Base-by-base conservation (phyloP, 1,139 yeast species). In the Debaryomyces nepalensis region DNA sequence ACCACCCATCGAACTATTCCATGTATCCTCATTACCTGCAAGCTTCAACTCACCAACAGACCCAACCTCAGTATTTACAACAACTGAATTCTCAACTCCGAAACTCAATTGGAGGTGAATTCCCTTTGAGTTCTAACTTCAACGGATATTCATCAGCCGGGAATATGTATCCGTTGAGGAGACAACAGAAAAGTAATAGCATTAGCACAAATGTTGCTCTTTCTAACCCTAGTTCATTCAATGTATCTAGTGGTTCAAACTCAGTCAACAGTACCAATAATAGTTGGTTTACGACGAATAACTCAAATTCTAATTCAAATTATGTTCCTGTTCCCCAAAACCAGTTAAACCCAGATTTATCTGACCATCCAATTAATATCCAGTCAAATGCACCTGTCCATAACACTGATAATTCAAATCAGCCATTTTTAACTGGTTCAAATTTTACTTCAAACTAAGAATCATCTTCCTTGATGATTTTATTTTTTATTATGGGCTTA, bases 121-220 rank as follows among this genome's bases (percentile, higher is more conserved):
- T 50, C 48, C 57, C 55, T 7, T 29, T 29, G 15, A 54, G 52
- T 30, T 50, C 55, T 3, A 54, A 54, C 24, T 50, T 53, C 5
- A 54, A 54, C 16, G 24, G 34, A 31, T 34, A 24, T 11, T 24
- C 37, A 14, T 9, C 37, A 9, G 31, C 21, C 7, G 37, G 31
- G 9, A 23, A 19, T 24, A 34, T 34, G 21, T 26, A 22, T 24
- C 37, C 37, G 16, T 34, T 34, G 23, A 23, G 37, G 16, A 34
- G 26, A 24, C 37, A 34, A 16, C 26, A 24, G 21, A 34, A 34
- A 18, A 34, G 37, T 18, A 34, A 34, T 24, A 34, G 37, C 20
- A 34, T 24, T n/a, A 15, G 31, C 16, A 23, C 37, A 18, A 34
- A 18, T 24, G 16, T 24, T 18, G n/a, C 15, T 10, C 22, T 24